Evolutionary conservation across 805 yeast genomes (phyloP).

Genomic region (Sugiyamaella americana): DNA sequence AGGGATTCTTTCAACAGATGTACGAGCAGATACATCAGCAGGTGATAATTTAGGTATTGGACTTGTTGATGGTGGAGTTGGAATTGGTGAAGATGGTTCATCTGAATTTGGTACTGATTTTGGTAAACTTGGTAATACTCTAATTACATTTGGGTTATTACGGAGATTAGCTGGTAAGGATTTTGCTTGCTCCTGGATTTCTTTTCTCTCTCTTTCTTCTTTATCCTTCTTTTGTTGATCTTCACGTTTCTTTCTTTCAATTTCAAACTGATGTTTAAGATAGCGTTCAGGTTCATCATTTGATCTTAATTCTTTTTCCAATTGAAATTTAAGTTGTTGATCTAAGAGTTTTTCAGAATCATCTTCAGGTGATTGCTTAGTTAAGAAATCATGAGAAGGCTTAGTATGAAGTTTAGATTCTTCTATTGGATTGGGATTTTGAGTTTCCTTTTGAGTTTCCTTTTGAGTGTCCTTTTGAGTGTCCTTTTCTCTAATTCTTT

Average conservation of each 20-base stretch:
- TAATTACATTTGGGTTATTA: background rate
- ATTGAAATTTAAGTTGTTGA: background rate
- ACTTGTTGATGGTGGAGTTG: background rate
- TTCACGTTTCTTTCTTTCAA: background rate
- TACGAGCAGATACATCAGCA: background rate
- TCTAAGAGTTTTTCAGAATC: background rate
- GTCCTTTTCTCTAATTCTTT: background rate
- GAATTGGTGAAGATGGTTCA: too few species aligned
- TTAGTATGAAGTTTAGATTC: too few species aligned
- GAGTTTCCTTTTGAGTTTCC: too few species aligned
- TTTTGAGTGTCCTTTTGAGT: background rate
- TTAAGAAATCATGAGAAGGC: background rate
- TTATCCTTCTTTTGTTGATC: background rate
- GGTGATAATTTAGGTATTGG: background rate
- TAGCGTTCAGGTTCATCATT: background rate
- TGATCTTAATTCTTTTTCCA: background rate
- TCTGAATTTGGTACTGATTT: too few species aligned
- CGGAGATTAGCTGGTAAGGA: background rate
- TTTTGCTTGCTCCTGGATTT: background rate
- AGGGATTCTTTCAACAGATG: constrained; percentile 2
- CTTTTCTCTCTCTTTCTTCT: background rate
- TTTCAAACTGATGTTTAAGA: background rate
- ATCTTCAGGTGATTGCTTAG: background rate
- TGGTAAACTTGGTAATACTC: background rate
- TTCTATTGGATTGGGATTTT: too few species aligned